Base-by-base conservation (phyloP, 257 asterid genomes). In the Gentiana dahurica region DNA sequence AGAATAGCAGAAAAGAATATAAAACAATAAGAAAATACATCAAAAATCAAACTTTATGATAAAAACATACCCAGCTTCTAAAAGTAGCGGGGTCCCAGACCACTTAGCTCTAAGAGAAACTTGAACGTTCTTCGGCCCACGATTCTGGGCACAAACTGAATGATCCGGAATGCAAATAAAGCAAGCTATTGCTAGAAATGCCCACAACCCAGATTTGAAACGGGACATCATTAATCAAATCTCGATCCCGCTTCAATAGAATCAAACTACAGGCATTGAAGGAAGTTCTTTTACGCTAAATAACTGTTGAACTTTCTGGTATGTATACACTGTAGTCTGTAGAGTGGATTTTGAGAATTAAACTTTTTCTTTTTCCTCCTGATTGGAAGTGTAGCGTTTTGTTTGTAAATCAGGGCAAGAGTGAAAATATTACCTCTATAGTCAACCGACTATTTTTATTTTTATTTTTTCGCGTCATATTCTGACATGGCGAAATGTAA, bases 81-180 rank as follows among this genome's bases (percentile, higher is more conserved):
- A 50, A 65, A 88, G 91, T 58, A 92, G 66, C 35, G 99, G 85
- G 50, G 99, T 85, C 61, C 95, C 97, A 48, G 97, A 53, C 99
- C 99, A 92, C 83, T 88, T 88, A 70, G 99, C 97, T 66, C 84
- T 75, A 59, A 92, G 94, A 61, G 97, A 93, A 63, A 88, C 97
- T 79, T 88, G 97, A 71, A 92, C 95, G 67, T 92, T 92, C 81
- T 92, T 92, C 45, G 95, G 95, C 41, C 75, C 71, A 50, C 84
- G 88, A 64, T 61, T 78, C 73, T 62, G 73, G 12, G 84, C 93
- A 57, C 71, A 70, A 60, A 74, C 77, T 34, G 80, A 70, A 68
- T 61, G 54, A 60, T 76, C 73, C 52, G 65, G 75, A 6, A 76
- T 66, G 57, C 73, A 50, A 64, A 70, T 34, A 38, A 79, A 63